Percentiles rank a stretch among this genome's conserved stretches.
These are phyloP conservation scores for Amylocystis lapponica DNA, from an alignment of 768 basidiomycete species.

Conservation along the genomic window DNA sequence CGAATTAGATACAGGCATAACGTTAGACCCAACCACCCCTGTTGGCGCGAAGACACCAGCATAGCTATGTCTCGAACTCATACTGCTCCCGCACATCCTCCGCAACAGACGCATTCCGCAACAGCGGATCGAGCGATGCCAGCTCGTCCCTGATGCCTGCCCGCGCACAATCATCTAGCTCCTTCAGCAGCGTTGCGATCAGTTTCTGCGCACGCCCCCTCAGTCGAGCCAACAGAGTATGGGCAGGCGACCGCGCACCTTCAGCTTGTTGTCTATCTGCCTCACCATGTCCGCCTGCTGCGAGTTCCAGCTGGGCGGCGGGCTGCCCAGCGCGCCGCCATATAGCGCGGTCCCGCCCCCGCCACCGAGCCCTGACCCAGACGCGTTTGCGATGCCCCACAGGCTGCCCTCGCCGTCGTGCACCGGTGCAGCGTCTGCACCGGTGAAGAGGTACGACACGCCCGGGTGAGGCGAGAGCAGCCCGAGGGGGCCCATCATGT, in stretches of 20 bases:
- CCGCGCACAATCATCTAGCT: constrained; percentile 77
- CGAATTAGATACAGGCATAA: constrained; percentile 19
- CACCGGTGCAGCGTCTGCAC: constrained; percentile 34
- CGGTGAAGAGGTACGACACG: constrained; percentile 69
- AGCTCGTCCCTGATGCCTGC: constrained; percentile 80
- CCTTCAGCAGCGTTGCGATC: constrained; percentile 70
- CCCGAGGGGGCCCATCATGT: constrained; percentile 74
- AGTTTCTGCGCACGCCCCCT: constrained; percentile 59
- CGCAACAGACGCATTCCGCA: constrained; percentile 47
- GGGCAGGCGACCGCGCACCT: constrained; percentile 50
- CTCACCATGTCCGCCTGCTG: constrained; percentile 65
- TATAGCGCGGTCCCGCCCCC: constrained; percentile 25
- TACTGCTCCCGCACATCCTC: constrained; percentile 36
- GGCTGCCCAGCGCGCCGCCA: constrained; percentile 36
- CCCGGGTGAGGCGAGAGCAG: constrained; percentile 75
- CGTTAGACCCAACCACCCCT: constrained; percentile 7
- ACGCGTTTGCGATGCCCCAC: constrained; percentile 58
- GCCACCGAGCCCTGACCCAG: constrained; percentile 10
- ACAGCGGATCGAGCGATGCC: constrained; percentile 71
- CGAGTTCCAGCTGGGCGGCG: constrained; percentile 58
- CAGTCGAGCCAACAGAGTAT: constrained; percentile 5
- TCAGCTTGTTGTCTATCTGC: constrained; percentile 81
- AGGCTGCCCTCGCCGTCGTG: constrained; percentile 48
- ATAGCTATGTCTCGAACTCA: constrained; percentile 22
- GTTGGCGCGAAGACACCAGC: not conserved